phyloP scores from a whole-genome alignment of 2,329 filamentous ascomycete species.

The Phaeophleospora eucalypticola region DNA sequence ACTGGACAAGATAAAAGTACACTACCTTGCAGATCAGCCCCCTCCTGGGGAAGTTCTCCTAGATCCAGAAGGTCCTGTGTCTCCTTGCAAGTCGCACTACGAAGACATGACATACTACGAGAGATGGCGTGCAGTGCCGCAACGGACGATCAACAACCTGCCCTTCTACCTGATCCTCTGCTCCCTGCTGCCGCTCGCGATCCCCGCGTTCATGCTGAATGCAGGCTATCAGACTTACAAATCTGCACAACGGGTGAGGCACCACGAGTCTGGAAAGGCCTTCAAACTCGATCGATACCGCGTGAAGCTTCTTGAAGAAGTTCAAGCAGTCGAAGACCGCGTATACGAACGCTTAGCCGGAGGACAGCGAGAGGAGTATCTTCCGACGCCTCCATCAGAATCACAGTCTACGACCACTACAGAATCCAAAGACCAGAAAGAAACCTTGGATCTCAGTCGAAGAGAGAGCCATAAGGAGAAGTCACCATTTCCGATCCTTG shows the following conservation, averaged over 20 bases:
- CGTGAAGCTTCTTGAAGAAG: constrained; percentile 69
- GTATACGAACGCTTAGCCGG: constrained; percentile 70
- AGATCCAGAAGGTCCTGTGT: constrained; percentile 61
- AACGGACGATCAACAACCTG: constrained; percentile 48
- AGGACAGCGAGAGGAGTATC: constrained; percentile 64
- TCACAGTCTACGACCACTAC: constrained; percentile 9
- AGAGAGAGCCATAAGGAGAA: constrained; percentile 25
- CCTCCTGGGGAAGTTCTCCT: constrained; percentile 69
- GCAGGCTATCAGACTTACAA: constrained; percentile 71
- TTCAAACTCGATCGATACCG: constrained; percentile 69
- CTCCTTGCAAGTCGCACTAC: constrained; percentile 33
- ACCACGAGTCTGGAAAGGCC: constrained; percentile 62
- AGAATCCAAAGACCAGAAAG: constrained; percentile 3
- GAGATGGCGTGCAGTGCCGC: constrained; percentile 18
- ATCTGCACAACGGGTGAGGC: constrained; percentile 68
- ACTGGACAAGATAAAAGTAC: constrained; percentile 62
- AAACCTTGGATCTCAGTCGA: constrained; percentile 9
- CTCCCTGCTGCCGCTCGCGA: constrained; percentile 69
- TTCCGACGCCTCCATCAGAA: constrained; percentile 48
- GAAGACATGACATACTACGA: constrained; percentile 20
- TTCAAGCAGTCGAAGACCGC: constrained; percentile 71
- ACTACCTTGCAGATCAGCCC: constrained; percentile 66
- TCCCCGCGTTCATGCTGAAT: constrained; percentile 69
- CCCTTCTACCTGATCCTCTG: constrained; percentile 63
- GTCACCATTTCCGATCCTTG: constrained; percentile 60